Percentiles rank a stretch among this genome's conserved stretches.
Conservation (phyloP, 345 rosid genomes). For the Salix koriyanagi region DNA sequence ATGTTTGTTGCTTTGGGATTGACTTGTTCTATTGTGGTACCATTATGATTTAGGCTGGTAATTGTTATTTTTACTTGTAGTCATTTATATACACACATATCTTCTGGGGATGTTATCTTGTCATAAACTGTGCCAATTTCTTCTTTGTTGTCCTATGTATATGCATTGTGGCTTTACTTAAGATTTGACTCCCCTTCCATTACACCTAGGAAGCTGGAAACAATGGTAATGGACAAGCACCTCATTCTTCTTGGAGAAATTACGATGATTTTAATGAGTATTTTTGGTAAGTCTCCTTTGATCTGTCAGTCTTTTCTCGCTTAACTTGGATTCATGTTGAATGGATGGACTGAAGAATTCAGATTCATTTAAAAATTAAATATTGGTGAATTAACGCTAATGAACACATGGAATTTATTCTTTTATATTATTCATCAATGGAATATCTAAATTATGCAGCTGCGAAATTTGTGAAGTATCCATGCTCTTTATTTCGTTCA, state of each 20-base stretch:
- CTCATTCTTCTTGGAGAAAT: constrained; percentile 99
- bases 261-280: constrained; percentile 95
- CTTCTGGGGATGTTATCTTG: background rate
- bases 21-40: no score
- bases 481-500: background rate
- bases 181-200: constrained; percentile 6
- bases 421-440: background rate
- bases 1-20: background rate
- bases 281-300: constrained; percentile 57
- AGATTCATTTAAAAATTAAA: background rate
- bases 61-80: background rate
- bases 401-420: background rate
- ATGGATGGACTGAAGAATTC: background rate
- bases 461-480: background rate
- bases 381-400: background rate
- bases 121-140: background rate
- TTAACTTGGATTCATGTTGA: no score
- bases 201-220: constrained; percentile 75
- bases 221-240: constrained; percentile 85
- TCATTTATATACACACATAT: background rate
- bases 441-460: background rate
- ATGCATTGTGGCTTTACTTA: background rate
- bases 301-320: background rate
- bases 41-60: background rate
- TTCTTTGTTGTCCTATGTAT: background rate